These are phyloP conservation scores for Claviceps quebecensis DNA, from an alignment of 2,329 filamentous ascomycete genomes.

Conservation along the genomic window DNA sequence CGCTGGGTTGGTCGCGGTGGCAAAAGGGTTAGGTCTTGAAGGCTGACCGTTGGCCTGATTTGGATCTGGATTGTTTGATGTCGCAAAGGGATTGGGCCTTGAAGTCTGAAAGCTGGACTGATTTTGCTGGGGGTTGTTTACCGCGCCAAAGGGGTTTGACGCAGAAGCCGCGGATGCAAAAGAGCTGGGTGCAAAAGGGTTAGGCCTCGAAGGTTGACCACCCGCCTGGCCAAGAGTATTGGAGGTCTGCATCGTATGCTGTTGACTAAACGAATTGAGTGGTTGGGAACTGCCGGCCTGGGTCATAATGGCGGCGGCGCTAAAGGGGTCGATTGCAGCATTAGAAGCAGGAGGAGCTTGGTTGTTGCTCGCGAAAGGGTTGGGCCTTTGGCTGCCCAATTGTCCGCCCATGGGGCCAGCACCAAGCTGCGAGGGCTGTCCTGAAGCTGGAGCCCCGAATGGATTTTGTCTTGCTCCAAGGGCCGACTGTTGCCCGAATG, in stretches of 20 bases:
- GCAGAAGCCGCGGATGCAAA: no score
- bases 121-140: constrained; percentile 7
- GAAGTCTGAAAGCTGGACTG: no score
- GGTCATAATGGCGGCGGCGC: constrained; percentile 2
- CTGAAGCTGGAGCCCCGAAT: constrained; percentile 21
- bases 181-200: constrained; percentile 13
- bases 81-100: no score
- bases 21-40: constrained; percentile 15
- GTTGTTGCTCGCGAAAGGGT: constrained; percentile 18
- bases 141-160: constrained; percentile 12
- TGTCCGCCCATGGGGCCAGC: constrained; percentile 8
- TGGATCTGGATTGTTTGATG: no score
- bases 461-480: constrained; percentile 20
- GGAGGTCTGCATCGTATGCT: background rate
- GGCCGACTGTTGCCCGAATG: constrained; percentile 28
- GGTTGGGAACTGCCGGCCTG: background rate
- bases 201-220: constrained; percentile 7
- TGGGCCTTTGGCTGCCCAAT: constrained; percentile 24
- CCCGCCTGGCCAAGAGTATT: constrained; percentile 13
- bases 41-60: constrained; percentile 1
- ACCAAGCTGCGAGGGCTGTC: constrained; percentile 18
- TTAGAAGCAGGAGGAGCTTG: background rate
- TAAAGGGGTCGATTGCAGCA: constrained; percentile 16
- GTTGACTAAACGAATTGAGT: constrained; percentile 11
- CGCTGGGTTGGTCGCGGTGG: constrained; percentile 7